Evolutionary conservation across 2,329 filamentous ascomycete species (phyloP).

Genomic region (Bipolaris oryzae): DNA sequence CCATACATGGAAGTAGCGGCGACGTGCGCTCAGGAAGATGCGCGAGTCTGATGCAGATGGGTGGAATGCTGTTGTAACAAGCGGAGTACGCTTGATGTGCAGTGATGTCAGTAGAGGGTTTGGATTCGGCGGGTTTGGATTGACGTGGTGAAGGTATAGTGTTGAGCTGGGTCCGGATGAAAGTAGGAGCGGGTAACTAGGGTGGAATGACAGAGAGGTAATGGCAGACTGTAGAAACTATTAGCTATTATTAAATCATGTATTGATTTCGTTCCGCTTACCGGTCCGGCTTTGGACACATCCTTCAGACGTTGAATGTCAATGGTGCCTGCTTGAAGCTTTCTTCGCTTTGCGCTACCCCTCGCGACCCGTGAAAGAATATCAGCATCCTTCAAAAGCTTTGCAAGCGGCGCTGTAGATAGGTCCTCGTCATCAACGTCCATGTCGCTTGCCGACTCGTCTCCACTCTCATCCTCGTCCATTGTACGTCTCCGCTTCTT

Average conservation of each 20-base stretch:
- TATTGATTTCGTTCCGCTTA: slow-evolving; percentile 43
- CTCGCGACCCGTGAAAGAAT: slow-evolving; percentile 63
- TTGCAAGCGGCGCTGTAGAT: slow-evolving; percentile 77
- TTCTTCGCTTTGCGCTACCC: slow-evolving; percentile 64
- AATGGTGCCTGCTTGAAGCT: slow-evolving; percentile 83
- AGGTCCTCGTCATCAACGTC: slow-evolving; percentile 56
- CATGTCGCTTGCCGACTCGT: slow-evolving; percentile 62
- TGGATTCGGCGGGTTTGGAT: slow-evolving; percentile 73
- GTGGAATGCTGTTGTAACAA: slow-evolving; percentile 82
- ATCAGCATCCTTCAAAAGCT: slow-evolving; percentile 76
- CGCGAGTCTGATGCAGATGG: slow-evolving; percentile 70
- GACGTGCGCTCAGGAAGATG: slow-evolving; percentile 86
- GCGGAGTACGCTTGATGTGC: slow-evolving; percentile 81
- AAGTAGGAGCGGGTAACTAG: slow-evolving; percentile 82
- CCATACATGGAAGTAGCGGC: slow-evolving; percentile 94
- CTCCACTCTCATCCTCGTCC: slow-evolving; percentile 49
- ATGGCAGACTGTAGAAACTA: slow-evolving; percentile 65
- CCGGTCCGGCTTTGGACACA: slow-evolving; percentile 76
- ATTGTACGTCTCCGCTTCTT: slow-evolving; percentile 57
- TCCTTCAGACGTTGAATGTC: slow-evolving; percentile 90
- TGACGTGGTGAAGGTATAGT: slow-evolving; percentile 87
- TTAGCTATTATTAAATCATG: slow-evolving; percentile 18
- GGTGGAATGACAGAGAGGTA: slow-evolving; percentile 86
- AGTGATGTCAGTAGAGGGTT: slow-evolving; percentile 91
- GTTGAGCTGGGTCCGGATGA: slow-evolving; percentile 87